Evolutionary conservation across 2,329 filamentous ascomycete species (phyloP), one percentile per base, ranked within the genome.

Genomic region (Beauveria varroae): DNA sequence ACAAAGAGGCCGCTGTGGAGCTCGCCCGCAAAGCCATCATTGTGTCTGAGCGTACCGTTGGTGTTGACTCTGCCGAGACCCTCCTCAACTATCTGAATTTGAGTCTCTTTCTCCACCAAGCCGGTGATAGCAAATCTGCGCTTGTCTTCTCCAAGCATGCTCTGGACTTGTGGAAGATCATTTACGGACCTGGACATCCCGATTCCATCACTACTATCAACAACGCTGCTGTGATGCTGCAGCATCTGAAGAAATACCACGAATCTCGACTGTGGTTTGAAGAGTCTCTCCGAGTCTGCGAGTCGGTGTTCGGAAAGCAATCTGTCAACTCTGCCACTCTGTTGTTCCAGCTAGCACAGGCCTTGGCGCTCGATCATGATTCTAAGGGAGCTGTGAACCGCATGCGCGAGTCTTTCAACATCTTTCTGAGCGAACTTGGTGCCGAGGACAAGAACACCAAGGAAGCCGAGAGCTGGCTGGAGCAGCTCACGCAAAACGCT

Each of bases 181-280:
- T 98, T 69, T 99, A 97, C 72, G 95, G 95, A 37, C 80, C 88
- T 34, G 89, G 91, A 69, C 95, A 99, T 76, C 95, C 95, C 3
- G 95, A 99, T 76, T 96, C 92, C 9, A 97, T 99, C 76, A 99
- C 96, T 9, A 98, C 95, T 18, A 89, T 98, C 76, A 99, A 98
- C 83, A 99, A 99, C 71, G 93, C 91, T 22, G 95, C 95, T 8
- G 95, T 99, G 63, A 99, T 99, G 95, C 86, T 99, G 62, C 95
- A 99, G 76, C 88, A 92, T 61, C 84, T 97, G 68, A 96, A 98
- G 81, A 87, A 90, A 64, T 99, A 96, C 78, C 88, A 93, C 68
- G 91, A 96, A 76, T 98, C 93, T 51, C 88, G 95, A 57, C 82
- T 93, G 64, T 99, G 95, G 95, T 99, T 99, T 71, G 95, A 98